phyloP scores from a whole-genome alignment of 192 early-diverging fungal species.

The Coemansia sp. region DNA sequence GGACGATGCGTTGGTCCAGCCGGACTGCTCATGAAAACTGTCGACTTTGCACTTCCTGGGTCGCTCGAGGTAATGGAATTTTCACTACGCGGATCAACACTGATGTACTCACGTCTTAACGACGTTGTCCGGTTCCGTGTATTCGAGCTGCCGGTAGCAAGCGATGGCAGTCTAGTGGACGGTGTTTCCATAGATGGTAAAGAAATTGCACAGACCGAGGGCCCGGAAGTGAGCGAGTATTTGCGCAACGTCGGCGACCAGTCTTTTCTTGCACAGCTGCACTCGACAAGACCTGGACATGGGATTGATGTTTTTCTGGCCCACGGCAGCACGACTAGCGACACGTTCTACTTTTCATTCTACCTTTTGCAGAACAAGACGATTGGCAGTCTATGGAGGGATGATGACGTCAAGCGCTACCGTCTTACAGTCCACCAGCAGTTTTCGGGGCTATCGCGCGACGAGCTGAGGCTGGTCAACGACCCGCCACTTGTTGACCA shows the following conservation, averaged over 20 bases:
- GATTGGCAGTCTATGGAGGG: constrained; percentile 18
- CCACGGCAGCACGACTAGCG: constrained; percentile 33
- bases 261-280: constrained; percentile 40
- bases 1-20: constrained; percentile 28
- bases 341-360: constrained; percentile 52
- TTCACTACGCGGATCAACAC: constrained; percentile 40
- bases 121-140: constrained; percentile 49
- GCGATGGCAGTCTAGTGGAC: constrained; percentile 21
- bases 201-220: constrained; percentile 23
- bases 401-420: constrained; percentile 43
- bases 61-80: constrained; percentile 46
- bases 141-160: constrained; percentile 19
- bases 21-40: constrained; percentile 18
- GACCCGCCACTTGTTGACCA: constrained; percentile 47
- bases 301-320: constrained; percentile 45
- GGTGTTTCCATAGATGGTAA: neutral
- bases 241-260: constrained; percentile 41
- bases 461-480: constrained; percentile 51
- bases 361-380: constrained; percentile 49
- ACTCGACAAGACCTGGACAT: constrained; percentile 35
- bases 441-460: constrained; percentile 51
- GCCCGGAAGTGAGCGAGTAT: constrained; percentile 34
- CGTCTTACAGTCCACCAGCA: constrained; percentile 49
- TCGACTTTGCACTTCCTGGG: constrained; percentile 31
- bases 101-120: constrained; percentile 47